phyloP scores from a whole-genome alignment of 176 grass and related monocot species.

The Oropetium thomaeum region DNA sequence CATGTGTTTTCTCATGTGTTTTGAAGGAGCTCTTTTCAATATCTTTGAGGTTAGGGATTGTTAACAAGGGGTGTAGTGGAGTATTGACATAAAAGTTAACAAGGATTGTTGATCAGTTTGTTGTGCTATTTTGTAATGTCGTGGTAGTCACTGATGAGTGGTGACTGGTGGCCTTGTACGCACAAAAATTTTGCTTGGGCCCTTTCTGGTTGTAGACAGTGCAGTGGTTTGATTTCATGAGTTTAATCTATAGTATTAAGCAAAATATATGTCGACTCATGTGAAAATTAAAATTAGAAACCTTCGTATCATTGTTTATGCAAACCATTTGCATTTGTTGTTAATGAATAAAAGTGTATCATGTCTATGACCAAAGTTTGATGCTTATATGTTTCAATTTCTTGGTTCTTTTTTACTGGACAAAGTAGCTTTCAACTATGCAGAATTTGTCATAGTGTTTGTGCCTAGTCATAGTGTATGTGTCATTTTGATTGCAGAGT shows the following conservation, averaged over 20 bases:
- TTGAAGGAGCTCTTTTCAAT: neutral
- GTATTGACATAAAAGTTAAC: neutral
- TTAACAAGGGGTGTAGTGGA: too few relatives aligned
- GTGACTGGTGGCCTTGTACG: neutral
- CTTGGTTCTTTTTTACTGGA: neutral
- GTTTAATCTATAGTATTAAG: neutral
- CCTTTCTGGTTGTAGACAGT: neutral
- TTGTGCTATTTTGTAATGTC: neutral
- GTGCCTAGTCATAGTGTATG: too few relatives aligned
- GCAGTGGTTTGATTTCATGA: neutral
- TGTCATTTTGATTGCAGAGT: neutral
- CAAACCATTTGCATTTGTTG: neutral
- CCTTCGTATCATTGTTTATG: neutral
- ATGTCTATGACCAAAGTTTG: neutral
- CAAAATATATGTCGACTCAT: neutral
- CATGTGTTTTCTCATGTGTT: neutral
- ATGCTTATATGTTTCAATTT: neutral
- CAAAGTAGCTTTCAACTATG: neutral
- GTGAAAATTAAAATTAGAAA: neutral
- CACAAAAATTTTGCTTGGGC: neutral
- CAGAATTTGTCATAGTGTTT: neutral
- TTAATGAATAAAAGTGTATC: neutral
- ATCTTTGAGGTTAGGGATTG: neutral
- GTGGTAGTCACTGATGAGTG: neutral
- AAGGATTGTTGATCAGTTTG: neutral